phyloP scores from a whole-genome alignment of 805 yeast species.

The fission yeast (Schizosaccharomyces pombe) region DNA sequence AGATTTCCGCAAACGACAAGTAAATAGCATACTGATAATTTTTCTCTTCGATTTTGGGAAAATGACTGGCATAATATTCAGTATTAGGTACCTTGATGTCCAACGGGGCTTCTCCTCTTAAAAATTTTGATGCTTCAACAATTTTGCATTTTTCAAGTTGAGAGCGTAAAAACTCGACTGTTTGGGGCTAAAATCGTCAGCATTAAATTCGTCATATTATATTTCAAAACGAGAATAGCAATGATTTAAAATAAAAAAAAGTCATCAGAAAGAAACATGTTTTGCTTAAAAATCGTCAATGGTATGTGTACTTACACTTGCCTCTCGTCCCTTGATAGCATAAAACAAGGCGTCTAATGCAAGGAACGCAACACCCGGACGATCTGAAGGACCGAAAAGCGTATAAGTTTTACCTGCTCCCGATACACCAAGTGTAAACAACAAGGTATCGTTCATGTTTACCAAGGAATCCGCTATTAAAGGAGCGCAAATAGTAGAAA shows the following conservation, averaged over 20 bases:
- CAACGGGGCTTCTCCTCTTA: background rate
- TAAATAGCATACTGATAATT: background rate
- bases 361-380: conserved; percentile 1
- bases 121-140: background rate
- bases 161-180: background rate
- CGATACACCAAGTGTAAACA: conserved; percentile 1
- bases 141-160: background rate
- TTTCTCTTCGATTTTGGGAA: background rate
- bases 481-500: background rate
- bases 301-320: too few relatives aligned
- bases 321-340: background rate
- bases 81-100: background rate
- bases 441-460: background rate
- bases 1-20: background rate
- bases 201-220: too few relatives aligned
- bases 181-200: too few relatives aligned
- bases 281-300: too few relatives aligned
- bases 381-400: background rate
- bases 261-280: too few relatives aligned
- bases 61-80: background rate
- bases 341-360: conserved; percentile 1
- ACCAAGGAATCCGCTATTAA: background rate
- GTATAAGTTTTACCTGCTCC: background rate
- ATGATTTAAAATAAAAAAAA: too few relatives aligned
- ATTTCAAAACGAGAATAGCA: too few relatives aligned